A percentile compares a stretch with the other conserved stretches of the same genome.
Evolutionary conservation across 352 stramenopile genomes (phyloP).

Genomic region (Pelagophyceae sp.): DNA sequence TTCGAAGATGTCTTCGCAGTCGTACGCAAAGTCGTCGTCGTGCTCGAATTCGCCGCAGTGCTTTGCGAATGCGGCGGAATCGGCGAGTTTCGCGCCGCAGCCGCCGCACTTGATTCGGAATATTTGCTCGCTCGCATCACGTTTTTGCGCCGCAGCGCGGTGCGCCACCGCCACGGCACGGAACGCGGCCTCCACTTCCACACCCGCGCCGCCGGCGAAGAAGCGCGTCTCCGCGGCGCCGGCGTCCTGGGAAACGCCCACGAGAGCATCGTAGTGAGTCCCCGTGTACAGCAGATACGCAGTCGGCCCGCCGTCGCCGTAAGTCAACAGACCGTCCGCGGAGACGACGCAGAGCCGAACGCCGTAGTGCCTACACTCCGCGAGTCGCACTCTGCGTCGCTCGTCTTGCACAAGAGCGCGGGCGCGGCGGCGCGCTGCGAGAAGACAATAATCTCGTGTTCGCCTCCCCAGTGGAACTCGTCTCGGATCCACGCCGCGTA

Average conservation of each 20-base stretch:
- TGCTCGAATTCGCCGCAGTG: conserved; percentile 21
- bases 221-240: not conserved
- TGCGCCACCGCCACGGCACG: not conserved
- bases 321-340: not conserved
- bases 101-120: conserved; percentile 19
- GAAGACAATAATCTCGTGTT: not conserved
- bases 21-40: conserved; percentile 19
- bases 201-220: not conserved
- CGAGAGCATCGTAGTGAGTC: not conserved
- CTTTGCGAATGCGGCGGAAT: not conserved
- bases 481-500: not conserved
- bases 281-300: conserved; percentile 2
- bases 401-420: not conserved
- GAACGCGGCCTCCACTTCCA: not conserved
- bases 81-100: conserved; percentile 12
- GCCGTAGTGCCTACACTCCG: too few species aligned
- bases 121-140: not conserved
- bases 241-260: not conserved
- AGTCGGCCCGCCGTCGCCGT: not conserved
- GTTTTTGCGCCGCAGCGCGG: not conserved
- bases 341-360: not conserved
- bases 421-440: not conserved
- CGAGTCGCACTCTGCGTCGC: too few species aligned
- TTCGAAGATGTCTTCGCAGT: conserved; percentile 20
- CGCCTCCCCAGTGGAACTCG: not conserved